A percentile compares a stretch with the other conserved stretches of the same genome.
These are phyloP conservation scores for Claviceps africana DNA, from an alignment of 2,329 filamentous ascomycete species.

Conservation along the genomic window DNA sequence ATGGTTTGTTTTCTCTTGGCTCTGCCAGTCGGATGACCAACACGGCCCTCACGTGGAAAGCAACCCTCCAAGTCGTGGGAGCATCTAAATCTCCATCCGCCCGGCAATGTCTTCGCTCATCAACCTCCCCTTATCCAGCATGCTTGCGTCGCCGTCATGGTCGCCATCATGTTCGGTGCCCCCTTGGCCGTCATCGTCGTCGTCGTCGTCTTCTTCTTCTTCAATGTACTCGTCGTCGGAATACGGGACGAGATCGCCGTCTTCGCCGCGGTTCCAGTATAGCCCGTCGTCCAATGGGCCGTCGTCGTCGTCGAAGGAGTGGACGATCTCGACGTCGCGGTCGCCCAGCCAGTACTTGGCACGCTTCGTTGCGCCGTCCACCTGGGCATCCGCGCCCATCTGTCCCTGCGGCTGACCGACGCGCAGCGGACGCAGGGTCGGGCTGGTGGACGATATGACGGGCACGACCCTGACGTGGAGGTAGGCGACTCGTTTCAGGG, in stretches of 20 bases:
- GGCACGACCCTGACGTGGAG: slow-evolving; percentile 83
- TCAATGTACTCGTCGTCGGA: slow-evolving; percentile 37
- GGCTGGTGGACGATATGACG: slow-evolving; percentile 52
- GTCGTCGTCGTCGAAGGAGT: slow-evolving; percentile 32
- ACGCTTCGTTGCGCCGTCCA: slow-evolving; percentile 45
- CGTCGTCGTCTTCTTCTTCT: slow-evolving; percentile 16
- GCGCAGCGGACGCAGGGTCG: slow-evolving; percentile 25
- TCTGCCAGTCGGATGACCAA: background rate
- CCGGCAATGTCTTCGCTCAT: slow-evolving; percentile 50
- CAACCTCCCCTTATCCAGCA: slow-evolving; percentile 32
- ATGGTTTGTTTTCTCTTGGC: too few species aligned
- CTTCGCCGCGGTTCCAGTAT: slow-evolving; percentile 44
- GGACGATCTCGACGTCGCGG: slow-evolving; percentile 34
- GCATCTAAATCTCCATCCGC: slow-evolving; percentile 44
- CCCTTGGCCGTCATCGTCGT: slow-evolving; percentile 26
- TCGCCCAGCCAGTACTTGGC: slow-evolving; percentile 82
- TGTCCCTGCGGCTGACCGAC: slow-evolving; percentile 15
- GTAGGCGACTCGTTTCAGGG: slow-evolving; percentile 84
- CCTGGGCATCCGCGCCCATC: slow-evolving; percentile 20
- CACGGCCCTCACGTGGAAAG: background rate
- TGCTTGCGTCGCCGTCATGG: slow-evolving; percentile 19
- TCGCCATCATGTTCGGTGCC: slow-evolving; percentile 29
- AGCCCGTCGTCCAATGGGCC: slow-evolving; percentile 35
- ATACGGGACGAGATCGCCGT: slow-evolving; percentile 41
- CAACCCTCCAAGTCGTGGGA: too few species aligned